Percentiles rank a stretch among this genome's conserved stretches.
phyloP scores from a whole-genome alignment of 805 yeast species.

The Candida dajiaensis region DNA sequence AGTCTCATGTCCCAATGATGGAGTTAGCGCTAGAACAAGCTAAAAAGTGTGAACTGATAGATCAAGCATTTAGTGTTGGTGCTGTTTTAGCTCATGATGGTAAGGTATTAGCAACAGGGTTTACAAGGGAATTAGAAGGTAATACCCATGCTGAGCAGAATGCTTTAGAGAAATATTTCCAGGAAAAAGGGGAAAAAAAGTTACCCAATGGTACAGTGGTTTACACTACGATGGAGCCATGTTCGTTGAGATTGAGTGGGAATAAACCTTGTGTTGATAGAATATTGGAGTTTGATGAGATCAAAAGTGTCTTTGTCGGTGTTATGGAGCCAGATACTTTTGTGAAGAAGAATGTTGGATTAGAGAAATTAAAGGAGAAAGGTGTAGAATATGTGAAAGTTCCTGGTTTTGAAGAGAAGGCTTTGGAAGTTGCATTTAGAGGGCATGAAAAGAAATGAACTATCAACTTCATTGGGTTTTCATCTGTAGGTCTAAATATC shows the following conservation, averaged over 20 bases:
- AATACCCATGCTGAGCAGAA: constrained; percentile 98
- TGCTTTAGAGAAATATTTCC: constrained; percentile 72
- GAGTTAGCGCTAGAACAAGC: constrained; percentile 73
- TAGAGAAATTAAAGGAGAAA: constrained; percentile 41
- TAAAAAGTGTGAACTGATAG: constrained; percentile 69
- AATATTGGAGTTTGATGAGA: constrained; percentile 43
- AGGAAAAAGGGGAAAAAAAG: constrained; percentile 24
- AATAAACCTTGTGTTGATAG: constrained; percentile 85
- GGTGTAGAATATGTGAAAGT: constrained; percentile 72
- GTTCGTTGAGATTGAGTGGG: constrained; percentile 84
- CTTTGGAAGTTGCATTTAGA: constrained; percentile 61
- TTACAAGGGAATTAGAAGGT: constrained; percentile 85
- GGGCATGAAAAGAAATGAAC: constrained; percentile 59
- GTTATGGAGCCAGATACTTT: constrained; percentile 87
- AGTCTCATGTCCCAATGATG: constrained; percentile 58
- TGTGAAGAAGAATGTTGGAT: constrained; percentile 71
- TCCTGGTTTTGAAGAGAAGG: constrained; percentile 74
- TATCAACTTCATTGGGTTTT: too few species aligned
- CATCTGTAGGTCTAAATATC: too few species aligned
- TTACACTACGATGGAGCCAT: constrained; percentile 97
- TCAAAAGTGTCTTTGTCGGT: constrained; percentile 82
- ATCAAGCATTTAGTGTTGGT: constrained; percentile 92
- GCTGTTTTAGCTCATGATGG: constrained; percentile 69
- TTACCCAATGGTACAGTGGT: constrained; percentile 75
- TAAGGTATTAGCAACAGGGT: constrained; percentile 70